Evolutionary conservation across 73 alveolate genomes (phyloP), one percentile per base, ranked within the genome.

Genomic region (Paramecium tetraurelia): DNA sequence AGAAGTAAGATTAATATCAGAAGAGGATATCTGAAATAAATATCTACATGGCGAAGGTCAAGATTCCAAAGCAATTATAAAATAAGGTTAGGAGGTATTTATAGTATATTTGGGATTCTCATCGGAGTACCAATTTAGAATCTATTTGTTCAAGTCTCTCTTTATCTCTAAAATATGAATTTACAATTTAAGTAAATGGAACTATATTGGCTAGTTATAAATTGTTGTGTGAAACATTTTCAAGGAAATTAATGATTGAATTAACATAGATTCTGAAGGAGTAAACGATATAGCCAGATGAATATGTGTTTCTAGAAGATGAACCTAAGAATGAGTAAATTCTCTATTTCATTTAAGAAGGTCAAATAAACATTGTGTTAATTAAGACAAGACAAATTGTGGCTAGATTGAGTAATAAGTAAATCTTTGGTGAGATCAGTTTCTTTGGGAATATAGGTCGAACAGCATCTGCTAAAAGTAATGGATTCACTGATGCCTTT

Each of bases 241-340:
- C 77, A 7, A 8, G 77, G 7, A 3, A 18, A 5, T n/a, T 59
- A 7, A 8, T 59, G 1, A 3, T 59, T 2, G 77, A 59, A 4
- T 18, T 59, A 8, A 93, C 98, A 22, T 75, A 86, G 72, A 94
- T 96, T 57, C 92, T 97, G 87, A 93, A 93, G 57, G 94, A 93
- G 46, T 95, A 96, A 86, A 93, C 95, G 40, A 95, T 86, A 48
- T 93, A 97, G 69, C 97, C 97, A 59, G 98, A 95, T 41, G 99
- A 97, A 84, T 85, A 88, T 33, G 92, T 97, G 4, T 92, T 97
- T 83, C 94, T 75, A 50, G 99, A 97, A 94, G 99, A 97, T 72
- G 98, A 95, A 63, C 70, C 89, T 4, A 76, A 76, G 41, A 85
- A 86, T 63, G 93, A 95, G 31, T 93, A 93, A 40, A 71, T 90